Evolutionary conservation across 768 basidiomycete species (phyloP).

Genomic region (Mrakia gelida): DNA sequence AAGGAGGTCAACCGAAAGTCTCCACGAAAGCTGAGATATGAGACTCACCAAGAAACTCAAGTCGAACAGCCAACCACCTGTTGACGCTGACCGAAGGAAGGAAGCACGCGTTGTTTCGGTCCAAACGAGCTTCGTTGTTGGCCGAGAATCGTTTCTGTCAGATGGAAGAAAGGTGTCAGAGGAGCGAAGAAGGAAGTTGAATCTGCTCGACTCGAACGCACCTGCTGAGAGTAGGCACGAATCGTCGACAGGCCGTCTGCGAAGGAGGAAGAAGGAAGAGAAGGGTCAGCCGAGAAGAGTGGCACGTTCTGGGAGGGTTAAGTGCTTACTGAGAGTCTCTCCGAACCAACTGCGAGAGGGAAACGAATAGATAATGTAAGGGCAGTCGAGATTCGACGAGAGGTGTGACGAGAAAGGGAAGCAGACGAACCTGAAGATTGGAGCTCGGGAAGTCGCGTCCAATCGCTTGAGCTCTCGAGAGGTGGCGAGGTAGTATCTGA

Average conservation of each 20-base stretch:
- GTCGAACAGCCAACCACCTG: conserved; percentile 71
- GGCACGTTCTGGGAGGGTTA: neutral
- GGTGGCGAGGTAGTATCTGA: conserved; percentile 56
- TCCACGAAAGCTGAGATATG: too few relatives aligned
- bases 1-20: too few relatives aligned
- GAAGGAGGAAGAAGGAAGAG: neutral
- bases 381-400: neutral
- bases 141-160: conserved; percentile 40
- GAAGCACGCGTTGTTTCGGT: conserved; percentile 77
- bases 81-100: conserved; percentile 55
- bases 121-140: conserved; percentile 55
- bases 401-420: neutral
- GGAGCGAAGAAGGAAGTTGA: neutral
- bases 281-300: neutral
- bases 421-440: conserved; percentile 60
- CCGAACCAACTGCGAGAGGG: conserved; percentile 45
- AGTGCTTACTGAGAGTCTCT: conserved; percentile 34
- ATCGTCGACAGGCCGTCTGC: conserved; percentile 39
- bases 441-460: conserved; percentile 67
- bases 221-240: conserved; percentile 42
- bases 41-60: conserved; percentile 64
- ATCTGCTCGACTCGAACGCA: neutral
- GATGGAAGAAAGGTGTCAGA: neutral
- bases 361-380: neutral
- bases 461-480: conserved; percentile 45